Base-by-base conservation (phyloP, 768 basidiomycete species). In the Xerocomus brunneocitrinus region DNA sequence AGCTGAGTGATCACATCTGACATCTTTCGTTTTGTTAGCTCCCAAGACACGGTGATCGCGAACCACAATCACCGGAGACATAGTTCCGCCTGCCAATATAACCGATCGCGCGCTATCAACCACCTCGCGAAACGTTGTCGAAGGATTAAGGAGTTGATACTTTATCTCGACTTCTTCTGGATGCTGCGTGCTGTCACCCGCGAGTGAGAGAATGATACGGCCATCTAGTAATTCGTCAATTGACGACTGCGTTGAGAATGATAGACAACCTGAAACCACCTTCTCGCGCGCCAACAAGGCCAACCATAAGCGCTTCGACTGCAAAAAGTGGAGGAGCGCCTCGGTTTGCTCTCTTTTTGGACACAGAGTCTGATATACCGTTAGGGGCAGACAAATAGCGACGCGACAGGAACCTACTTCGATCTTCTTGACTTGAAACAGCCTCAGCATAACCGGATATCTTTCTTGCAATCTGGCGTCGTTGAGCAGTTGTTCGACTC, bases 51-150 rank as follows among this genome's bases (percentile, higher is more conserved):
- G 12, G 22, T n/a, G 16, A 19, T 19, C 1, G 14, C 7, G 22
- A 52, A 42, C 62, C 72, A 49, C n/a, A 72, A 76, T 49, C 50
- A 97, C 92, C n/a, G 95, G 95, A 7, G 93, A 92, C 97, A 99
- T 98, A 0, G 95, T 99, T 5, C 95, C 95, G 8, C 95, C 95
- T 8, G 97, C 95, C 36, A 99, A 75, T 28, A 98, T 73, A n/a
- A 98, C 85, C 3, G 89, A 80, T 35, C 91, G 75, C 1, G 94
- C 91, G 25, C 78, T 75, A 19, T 92, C 84, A 1, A 91, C 82
- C 6, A 98, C 80, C n/a, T 91, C 88, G 50, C 78, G 74, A 64
- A 98, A 98, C 53, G 85, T 78, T 6, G 90, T 87, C 1, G 91
- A 82, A 2, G 97, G 95, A 62, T 98, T 98, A 24, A 99, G 79